phyloP scores from a whole-genome alignment of 2,329 filamentous ascomycete species.

The Cladosporium sp. region DNA sequence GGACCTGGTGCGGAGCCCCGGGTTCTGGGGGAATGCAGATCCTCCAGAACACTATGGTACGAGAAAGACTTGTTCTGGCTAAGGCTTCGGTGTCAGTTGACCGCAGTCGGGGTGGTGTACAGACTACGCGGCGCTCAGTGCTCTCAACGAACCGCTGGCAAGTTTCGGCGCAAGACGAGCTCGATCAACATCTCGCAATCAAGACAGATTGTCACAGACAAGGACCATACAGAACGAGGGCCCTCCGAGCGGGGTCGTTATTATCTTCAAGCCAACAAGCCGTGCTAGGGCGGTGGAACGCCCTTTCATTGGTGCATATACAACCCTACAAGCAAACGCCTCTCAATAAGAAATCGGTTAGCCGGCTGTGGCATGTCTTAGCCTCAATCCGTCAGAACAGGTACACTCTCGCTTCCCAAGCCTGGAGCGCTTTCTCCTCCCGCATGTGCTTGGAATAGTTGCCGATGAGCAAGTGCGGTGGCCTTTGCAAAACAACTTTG shows the following conservation, averaged over 20 bases:
- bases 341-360: slow-evolving; percentile 6
- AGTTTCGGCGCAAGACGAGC: no score
- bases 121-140: no score
- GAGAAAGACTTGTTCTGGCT: background rate
- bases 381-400: slow-evolving; percentile 17
- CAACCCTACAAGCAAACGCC: slow-evolving; percentile 10
- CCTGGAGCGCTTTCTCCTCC: slow-evolving; percentile 23
- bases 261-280: no score
- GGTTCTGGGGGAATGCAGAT: slow-evolving; percentile 7
- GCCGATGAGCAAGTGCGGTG: slow-evolving; percentile 6
- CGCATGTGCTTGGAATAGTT: slow-evolving; percentile 42
- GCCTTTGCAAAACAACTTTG: slow-evolving; percentile 14
- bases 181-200: no score
- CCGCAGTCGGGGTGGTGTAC: no score
- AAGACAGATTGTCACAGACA: no score
- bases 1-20: background rate
- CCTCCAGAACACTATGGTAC: background rate
- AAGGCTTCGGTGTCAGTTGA: no score
- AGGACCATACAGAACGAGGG: no score
- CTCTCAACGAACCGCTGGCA: no score
- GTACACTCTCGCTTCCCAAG: slow-evolving; percentile 35
- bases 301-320: slow-evolving; percentile 6
- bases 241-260: no score
- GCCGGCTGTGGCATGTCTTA: slow-evolving; percentile 8
- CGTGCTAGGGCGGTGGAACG: background rate